These are phyloP conservation scores for Nicotiana obtusifolia DNA, from an alignment of 257 asterid species.

Conservation along the genomic window DNA sequence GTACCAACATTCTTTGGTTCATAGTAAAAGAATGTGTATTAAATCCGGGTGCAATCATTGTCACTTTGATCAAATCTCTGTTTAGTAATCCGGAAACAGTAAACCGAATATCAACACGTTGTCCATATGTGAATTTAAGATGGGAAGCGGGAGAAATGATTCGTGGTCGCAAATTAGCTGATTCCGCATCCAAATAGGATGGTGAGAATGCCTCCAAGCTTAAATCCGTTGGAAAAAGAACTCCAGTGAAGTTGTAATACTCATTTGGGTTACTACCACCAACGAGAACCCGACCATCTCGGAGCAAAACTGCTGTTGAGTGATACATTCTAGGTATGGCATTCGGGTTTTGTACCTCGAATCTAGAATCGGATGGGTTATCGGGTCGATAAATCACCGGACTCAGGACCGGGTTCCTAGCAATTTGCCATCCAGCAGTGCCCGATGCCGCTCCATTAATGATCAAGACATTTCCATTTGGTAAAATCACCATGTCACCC, in stretches of 20 bases:
- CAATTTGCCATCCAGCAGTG: slow-evolving; percentile 33
- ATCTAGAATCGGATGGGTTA: slow-evolving; percentile 11
- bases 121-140: neutral
- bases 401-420: slow-evolving; percentile 24
- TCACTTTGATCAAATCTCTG: neutral
- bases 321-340: slow-evolving; percentile 2
- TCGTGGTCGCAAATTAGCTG: neutral
- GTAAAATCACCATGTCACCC: slow-evolving; percentile 47
- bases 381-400: slow-evolving; percentile 32
- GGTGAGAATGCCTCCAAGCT: slow-evolving; percentile 9
- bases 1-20: slow-evolving; percentile 42
- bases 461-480: slow-evolving; percentile 32
- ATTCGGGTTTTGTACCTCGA: slow-evolving; percentile 18
- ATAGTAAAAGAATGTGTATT: slow-evolving; percentile 43
- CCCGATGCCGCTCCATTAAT: slow-evolving; percentile 37
- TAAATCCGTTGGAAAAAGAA: neutral
- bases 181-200: neutral
- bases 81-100: neutral
- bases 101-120: neutral
- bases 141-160: neutral
- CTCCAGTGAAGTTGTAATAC: neutral
- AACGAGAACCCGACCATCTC: slow-evolving; percentile 22
- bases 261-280: slow-evolving; percentile 23
- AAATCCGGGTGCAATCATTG: slow-evolving; percentile 19
- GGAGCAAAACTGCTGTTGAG: neutral